Base-by-base conservation (phyloP, 305 asterid species). In the Solanum chacoense region DNA sequence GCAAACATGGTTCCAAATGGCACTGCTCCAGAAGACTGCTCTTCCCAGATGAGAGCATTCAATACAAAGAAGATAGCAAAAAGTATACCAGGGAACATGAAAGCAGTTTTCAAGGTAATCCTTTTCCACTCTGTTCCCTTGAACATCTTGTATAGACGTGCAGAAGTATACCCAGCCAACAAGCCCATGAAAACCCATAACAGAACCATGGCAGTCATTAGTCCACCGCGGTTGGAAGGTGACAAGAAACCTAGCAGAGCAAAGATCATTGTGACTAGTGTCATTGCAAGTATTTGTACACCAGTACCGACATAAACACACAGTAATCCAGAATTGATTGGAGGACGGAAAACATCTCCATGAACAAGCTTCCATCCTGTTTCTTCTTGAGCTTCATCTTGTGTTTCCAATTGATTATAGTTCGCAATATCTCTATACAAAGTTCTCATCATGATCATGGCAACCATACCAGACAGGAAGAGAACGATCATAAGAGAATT, bases 371-470 rank as follows among this genome's bases (percentile, higher is more conserved):
- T 97, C 99, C 99, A 97, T 45, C 99, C 99, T 1, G 99, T 95
- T 94, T 97, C 99, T 92, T 97, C 99, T 91, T 97, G 99, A 24
- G 99, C 98, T 90, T 96, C 98, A 87, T 97, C 98, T 93, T 96
- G 98, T 91, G 98, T 94, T 90, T 96, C 98, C 93, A 96, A 88
- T 89, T 97, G 98, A 88, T 97, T 97, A 87, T 96, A 97, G 91
- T 95, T 96, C 13, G 98, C 96, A 86, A 97, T 97, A 89, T 97
- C 99, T 93, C 92, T 93, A 92, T 96, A 96, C n/a, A 97, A 93
- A 50, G 99, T 97, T 92, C 99, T 94, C 99, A 97, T 95, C 98
- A 95, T 97, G 90, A 97, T 96, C 98, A 96, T 96, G 92, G 99
- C 99, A 89, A 96, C 98, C 99, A 95, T 96, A 69, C 98, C 99